Evolutionary conservation across 768 basidiomycete genomes (phyloP).

Genomic region (Phlebiopsis gigantea): DNA sequence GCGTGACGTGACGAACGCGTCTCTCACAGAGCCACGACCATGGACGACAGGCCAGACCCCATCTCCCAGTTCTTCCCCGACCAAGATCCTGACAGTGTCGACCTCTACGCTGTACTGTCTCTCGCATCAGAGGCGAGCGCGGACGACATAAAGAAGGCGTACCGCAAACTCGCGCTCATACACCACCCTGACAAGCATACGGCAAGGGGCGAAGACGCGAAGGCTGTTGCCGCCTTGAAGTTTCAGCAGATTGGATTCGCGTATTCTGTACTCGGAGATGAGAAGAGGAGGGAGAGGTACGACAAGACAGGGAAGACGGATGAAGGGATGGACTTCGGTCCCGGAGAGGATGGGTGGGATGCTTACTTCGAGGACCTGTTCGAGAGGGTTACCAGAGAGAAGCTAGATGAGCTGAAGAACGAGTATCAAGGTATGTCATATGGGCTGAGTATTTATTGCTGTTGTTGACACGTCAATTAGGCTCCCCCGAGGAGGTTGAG

Average conservation of each 20-base stretch:
- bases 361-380: conserved; percentile 91
- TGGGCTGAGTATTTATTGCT: neutral
- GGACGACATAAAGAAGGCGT: conserved; percentile 78
- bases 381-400: conserved; percentile 78
- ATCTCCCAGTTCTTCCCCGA: conserved; percentile 74
- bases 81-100: conserved; percentile 47
- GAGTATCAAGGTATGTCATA: conserved; percentile 76
- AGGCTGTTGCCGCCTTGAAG: conserved; percentile 63
- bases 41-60: conserved; percentile 67
- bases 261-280: conserved; percentile 83
- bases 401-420: conserved; percentile 89
- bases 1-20: conserved; percentile 3
- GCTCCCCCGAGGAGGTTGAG: conserved; percentile 76
- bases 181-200: conserved; percentile 92
- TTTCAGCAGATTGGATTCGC: conserved; percentile 95
- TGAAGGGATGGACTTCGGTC: conserved; percentile 65
- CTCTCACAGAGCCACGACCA: conserved; percentile 22
- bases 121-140: conserved; percentile 47
- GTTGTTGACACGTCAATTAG: conserved; percentile 34
- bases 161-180: conserved; percentile 74
- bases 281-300: conserved; percentile 68
- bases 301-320: conserved; percentile 83
- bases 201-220: conserved; percentile 46
- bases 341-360: conserved; percentile 88
- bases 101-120: conserved; percentile 73